These are phyloP conservation scores for Pichia exigua DNA, from an alignment of 805 yeast species.

Conservation along the genomic window DNA sequence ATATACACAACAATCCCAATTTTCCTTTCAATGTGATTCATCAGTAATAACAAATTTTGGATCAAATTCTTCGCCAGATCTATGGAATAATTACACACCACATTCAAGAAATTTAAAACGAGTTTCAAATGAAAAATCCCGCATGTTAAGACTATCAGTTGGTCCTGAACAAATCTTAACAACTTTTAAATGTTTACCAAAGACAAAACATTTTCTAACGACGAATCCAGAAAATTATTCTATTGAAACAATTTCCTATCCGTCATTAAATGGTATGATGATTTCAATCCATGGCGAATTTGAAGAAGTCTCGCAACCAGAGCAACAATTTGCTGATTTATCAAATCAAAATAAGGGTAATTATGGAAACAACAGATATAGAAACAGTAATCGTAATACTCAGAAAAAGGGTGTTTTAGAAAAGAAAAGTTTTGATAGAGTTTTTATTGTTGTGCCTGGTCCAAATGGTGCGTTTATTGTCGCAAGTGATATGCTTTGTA, in stretches of 20 bases:
- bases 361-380: conserved; percentile 8
- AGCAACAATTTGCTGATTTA: conserved; percentile 9
- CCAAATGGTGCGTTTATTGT: conserved; percentile 65
- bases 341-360: neutral
- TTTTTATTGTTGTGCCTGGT: conserved; percentile 66
- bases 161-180: conserved; percentile 65
- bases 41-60: conserved; percentile 34
- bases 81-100: conserved; percentile 63
- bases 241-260: conserved; percentile 68
- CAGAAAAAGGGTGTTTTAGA: conserved; percentile 31
- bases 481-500: conserved; percentile 73
- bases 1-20: conserved; percentile 78
- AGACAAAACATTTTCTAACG: conserved; percentile 61
- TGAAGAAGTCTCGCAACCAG: conserved; percentile 47
- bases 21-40: conserved; percentile 72
- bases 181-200: conserved; percentile 64
- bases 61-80: conserved; percentile 16
- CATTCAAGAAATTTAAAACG: conserved; percentile 70
- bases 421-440: conserved; percentile 78
- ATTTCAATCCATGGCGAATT: conserved; percentile 79
- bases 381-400: conserved; percentile 16
- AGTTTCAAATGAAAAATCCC: conserved; percentile 46
- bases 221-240: conserved; percentile 60
- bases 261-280: conserved; percentile 69
- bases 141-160: conserved; percentile 49